Conservation (phyloP, 2,329 filamentous ascomycete species). For the Ceratocystis destructans region DNA sequence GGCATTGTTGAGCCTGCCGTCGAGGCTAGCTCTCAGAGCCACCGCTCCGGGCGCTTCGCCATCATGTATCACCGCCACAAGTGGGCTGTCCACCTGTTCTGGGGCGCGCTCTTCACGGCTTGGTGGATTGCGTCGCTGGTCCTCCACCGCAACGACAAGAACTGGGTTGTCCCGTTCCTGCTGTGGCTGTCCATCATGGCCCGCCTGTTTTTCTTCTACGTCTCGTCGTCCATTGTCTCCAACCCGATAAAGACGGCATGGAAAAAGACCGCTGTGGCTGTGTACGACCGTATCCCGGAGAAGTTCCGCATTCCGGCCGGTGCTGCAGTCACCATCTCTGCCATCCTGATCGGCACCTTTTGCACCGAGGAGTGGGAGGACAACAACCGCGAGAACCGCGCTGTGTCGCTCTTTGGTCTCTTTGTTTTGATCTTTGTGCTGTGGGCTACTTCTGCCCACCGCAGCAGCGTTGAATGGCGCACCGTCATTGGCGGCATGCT, state of each 20-base stretch:
- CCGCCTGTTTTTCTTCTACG: constrained; percentile 59
- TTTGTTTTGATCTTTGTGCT: constrained; percentile 54
- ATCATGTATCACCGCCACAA: constrained; percentile 34
- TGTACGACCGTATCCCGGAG: constrained; percentile 50
- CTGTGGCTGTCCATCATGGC: constrained; percentile 63
- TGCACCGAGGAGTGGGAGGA: constrained; percentile 54
- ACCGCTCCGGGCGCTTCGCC: constrained; percentile 22
- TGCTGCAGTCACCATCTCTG: constrained; percentile 48
- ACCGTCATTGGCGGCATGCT: constrained; percentile 83
- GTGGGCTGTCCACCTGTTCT: constrained; percentile 33
- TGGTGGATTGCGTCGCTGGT: constrained; percentile 70
- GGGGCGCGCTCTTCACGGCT: constrained; percentile 34
- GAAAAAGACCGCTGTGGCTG: constrained; percentile 46
- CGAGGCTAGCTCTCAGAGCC: constrained; percentile 21
- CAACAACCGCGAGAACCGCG: constrained; percentile 69
- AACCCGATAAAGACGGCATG: constrained; percentile 54
- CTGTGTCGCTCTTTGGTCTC: constrained; percentile 67
- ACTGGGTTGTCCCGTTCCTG: constrained; percentile 76
- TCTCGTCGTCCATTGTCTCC: constrained; percentile 53
- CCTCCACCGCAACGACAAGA: constrained; percentile 55
- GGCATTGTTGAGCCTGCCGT: constrained; percentile 22
- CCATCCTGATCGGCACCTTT: constrained; percentile 68
- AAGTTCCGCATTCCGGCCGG: constrained; percentile 40
- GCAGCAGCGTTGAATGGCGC: constrained; percentile 53
- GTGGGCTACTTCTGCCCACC: constrained; percentile 57